phyloP scores from a whole-genome alignment of 2,329 filamentous ascomycete genomes.

The Cladosporium sp. region DNA sequence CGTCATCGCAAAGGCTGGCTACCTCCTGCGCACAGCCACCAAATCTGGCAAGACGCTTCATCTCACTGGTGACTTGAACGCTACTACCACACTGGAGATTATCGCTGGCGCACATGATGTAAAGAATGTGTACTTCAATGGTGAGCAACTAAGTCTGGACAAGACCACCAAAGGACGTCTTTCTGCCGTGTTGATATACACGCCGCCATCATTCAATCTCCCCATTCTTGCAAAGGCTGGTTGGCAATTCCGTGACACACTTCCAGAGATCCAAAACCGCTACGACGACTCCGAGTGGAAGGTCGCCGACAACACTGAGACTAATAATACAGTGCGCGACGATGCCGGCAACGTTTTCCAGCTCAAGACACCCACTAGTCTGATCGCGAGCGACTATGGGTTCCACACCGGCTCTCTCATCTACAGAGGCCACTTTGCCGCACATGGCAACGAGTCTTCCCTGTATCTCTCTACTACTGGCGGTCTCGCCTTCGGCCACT shows the following conservation, averaged over 20 bases:
- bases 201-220: conserved; percentile 52
- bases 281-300: conserved; percentile 73
- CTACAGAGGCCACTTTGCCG: conserved; percentile 69
- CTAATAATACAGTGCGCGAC: conserved; percentile 59
- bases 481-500: conserved; percentile 65
- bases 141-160: conserved; percentile 40
- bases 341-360: conserved; percentile 37
- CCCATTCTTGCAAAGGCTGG: conserved; percentile 59
- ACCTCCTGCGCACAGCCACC: conserved; percentile 58
- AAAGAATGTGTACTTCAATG: conserved; percentile 63
- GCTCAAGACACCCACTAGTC: conserved; percentile 61
- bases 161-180: conserved; percentile 53
- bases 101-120: conserved; percentile 59
- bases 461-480: conserved; percentile 62
- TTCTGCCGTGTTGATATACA: conserved; percentile 53
- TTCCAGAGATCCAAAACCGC: conserved; percentile 64
- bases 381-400: conserved; percentile 74
- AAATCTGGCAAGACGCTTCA: conserved; percentile 57
- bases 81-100: conserved; percentile 66
- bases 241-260: conserved; percentile 70
- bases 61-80: conserved; percentile 71
- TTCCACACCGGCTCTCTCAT: conserved; percentile 69
- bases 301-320: conserved; percentile 56
- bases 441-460: conserved; percentile 60
- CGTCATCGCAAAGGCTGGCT: conserved; percentile 63